phyloP scores from a whole-genome alignment of 1,284 basidiomycete genomes.

The Cryptococcus sp. region DNA sequence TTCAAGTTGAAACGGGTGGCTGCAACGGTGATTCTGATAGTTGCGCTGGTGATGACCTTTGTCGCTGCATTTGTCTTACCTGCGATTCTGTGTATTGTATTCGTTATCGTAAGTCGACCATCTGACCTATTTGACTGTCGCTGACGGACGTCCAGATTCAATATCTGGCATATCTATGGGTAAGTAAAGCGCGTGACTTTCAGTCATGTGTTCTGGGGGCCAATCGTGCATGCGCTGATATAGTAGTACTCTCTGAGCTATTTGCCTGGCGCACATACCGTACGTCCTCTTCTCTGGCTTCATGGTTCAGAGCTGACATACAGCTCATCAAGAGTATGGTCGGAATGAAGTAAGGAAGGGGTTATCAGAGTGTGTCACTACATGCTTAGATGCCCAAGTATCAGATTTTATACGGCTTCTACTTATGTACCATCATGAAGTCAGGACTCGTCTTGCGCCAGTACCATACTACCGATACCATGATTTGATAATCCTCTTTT shows the following conservation, averaged over 20 bases:
- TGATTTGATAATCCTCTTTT: no score
- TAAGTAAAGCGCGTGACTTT: no score
- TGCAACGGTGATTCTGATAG: constrained; percentile 74
- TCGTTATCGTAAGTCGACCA: constrained; percentile 71
- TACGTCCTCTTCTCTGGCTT: constrained; percentile 20
- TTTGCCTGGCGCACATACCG: constrained; percentile 78
- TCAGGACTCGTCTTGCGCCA: no score
- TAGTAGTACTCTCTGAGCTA: constrained; percentile 54
- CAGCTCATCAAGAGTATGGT: constrained; percentile 31
- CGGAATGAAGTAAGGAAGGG: constrained; percentile 12
- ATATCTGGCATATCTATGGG: constrained; percentile 70
- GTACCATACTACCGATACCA: no score
- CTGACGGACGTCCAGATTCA: constrained; percentile 12
- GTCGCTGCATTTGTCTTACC: constrained; percentile 65
- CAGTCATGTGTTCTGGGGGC: not conserved
- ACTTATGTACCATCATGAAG: no score
- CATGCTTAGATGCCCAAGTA: no score
- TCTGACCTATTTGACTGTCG: constrained; percentile 3
- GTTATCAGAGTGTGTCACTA: no score
- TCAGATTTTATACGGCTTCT: no score
- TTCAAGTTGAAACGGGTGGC: constrained; percentile 87
- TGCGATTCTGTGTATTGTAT: constrained; percentile 51
- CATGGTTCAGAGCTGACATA: constrained; percentile 1
- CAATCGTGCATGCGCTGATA: not conserved
- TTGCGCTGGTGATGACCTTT: constrained; percentile 70